Percentiles rank a stretch among this genome's conserved stretches.
These are phyloP conservation scores for Trametes cingulata DNA, from an alignment of 768 basidiomycete species.

Conservation along the genomic window DNA sequence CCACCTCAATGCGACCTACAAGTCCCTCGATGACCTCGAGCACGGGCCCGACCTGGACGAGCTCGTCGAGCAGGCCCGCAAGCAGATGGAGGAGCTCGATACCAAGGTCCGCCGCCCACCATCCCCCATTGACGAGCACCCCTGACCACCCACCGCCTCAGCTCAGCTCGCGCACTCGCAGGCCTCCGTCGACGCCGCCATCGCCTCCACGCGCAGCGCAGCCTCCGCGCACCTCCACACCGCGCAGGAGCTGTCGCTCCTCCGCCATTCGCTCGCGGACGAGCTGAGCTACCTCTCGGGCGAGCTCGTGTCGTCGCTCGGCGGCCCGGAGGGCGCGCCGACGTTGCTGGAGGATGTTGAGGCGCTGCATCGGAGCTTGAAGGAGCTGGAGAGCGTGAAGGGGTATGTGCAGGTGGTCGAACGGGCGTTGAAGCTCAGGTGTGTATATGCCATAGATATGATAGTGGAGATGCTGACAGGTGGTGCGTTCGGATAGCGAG, in stretches of 20 bases:
- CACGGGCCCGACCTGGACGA: conserved; percentile 46
- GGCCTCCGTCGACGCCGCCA: conserved; percentile 44
- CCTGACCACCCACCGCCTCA: conserved; percentile 34
- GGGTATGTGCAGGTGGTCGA: conserved; percentile 77
- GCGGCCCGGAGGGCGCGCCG: conserved; percentile 47
- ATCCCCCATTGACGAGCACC: not conserved
- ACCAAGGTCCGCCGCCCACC: conserved; percentile 29
- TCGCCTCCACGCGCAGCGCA: conserved; percentile 48
- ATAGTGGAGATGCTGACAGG: not conserved
- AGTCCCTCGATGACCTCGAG: conserved; percentile 38
- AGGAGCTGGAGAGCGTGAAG: conserved; percentile 74
- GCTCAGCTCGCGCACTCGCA: conserved; percentile 62
- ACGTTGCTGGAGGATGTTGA: conserved; percentile 85
- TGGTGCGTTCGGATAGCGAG: conserved; percentile 46
- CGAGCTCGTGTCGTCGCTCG: conserved; percentile 60
- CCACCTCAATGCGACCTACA: conserved; percentile 48
- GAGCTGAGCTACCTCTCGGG: conserved; percentile 68
- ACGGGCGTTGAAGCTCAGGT: conserved; percentile 74
- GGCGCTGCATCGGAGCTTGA: conserved; percentile 70
- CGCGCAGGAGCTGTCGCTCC: conserved; percentile 73
- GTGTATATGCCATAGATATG: not conserved
- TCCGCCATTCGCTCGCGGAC: conserved; percentile 76
- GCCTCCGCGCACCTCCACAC: conserved; percentile 54
- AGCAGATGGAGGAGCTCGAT: conserved; percentile 28
- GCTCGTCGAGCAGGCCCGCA: conserved; percentile 48